These are phyloP conservation scores for Suillus ampliporus DNA, from an alignment of 768 basidiomycete species.

Conservation along the genomic window DNA sequence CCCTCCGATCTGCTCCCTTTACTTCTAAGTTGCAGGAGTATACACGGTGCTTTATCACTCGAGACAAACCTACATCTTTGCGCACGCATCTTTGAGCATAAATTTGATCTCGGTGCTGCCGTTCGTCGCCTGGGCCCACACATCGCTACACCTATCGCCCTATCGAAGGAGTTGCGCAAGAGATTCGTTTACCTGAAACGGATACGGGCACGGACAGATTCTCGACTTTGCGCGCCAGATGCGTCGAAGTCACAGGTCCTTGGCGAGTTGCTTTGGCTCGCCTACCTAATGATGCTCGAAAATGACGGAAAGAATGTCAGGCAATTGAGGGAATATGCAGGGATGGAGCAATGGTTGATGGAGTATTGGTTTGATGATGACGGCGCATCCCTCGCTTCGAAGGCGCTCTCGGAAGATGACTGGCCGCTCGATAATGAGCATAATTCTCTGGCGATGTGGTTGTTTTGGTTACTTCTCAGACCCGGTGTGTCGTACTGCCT, in stretches of 20 bases:
- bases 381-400: slow-evolving; percentile 59
- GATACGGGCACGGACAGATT: slow-evolving; percentile 48
- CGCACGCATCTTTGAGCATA: slow-evolving; percentile 65
- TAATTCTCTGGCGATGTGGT: slow-evolving; percentile 74
- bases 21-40: slow-evolving; percentile 52
- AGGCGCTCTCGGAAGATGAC: slow-evolving; percentile 44
- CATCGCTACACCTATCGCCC: slow-evolving; percentile 44
- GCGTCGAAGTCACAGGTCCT: slow-evolving; percentile 20
- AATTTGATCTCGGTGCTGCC: slow-evolving; percentile 67
- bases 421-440: slow-evolving; percentile 65
- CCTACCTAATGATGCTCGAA: slow-evolving; percentile 82
- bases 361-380: slow-evolving; percentile 67
- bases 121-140: slow-evolving; percentile 54
- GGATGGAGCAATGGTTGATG: slow-evolving; percentile 65
- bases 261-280: slow-evolving; percentile 61
- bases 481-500: slow-evolving; percentile 51
- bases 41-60: slow-evolving; percentile 57
- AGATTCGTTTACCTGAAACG: slow-evolving; percentile 63
- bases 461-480: slow-evolving; percentile 74
- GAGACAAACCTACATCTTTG: slow-evolving; percentile 70
- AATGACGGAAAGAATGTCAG: slow-evolving; percentile 74
- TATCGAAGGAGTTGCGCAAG: slow-evolving; percentile 69
- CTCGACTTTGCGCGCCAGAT: slow-evolving; percentile 29
- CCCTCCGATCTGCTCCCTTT: slow-evolving; percentile 64
- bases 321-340: slow-evolving; percentile 74